Evolutionary conservation across 306 rosid genomes (phyloP), one percentile per base, ranked within the genome.

Genomic region (Luffa aegyptiaca): DNA sequence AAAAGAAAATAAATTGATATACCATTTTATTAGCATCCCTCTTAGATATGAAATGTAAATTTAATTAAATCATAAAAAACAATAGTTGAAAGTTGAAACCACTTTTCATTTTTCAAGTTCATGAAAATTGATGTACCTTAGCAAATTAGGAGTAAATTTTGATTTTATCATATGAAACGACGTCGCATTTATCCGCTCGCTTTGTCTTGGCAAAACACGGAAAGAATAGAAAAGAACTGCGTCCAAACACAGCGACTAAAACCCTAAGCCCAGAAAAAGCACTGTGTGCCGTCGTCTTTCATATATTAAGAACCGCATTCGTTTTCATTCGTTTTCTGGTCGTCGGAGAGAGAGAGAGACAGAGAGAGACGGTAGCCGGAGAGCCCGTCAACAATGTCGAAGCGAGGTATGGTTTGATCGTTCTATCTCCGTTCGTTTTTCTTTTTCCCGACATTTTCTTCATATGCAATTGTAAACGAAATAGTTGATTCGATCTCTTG

Each of bases 331-430:
- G 0, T 20, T 45, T 26, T 14, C 77, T 46, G 3, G 41, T 49
- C 2, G 58, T 10, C 2, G 76, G 39, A 53, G 46, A 36, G 57
- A 71, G 57, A 71, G 76, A 20, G 64, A 58, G 62, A 1, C 39
- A 70, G 59, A 2, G 61, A 1, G 51, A 18, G 44, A 36, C 52
- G 59, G 7, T 1, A 21, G 81, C 81, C 63, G 51, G 64, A 58
- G 70, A 75, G 49, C 48, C 31, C 46, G 33, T 48, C 75, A 80
- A 79, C 85, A 52, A 89, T 89, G 92, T 87, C 92, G 85, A 89
- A 89, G 88, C 75, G 92, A 87, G 92, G 92, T 79, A 84, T 18
- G 53, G 2, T 64, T 35, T 20, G 8, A 65, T 59, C 20, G 3
- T 39, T 56, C 65, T 35, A 17, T 18, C 33, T 65, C 72, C 72